Evolutionary conservation across 805 yeast genomes (phyloP).

Genomic region (Hanseniaspora clermontiae): DNA sequence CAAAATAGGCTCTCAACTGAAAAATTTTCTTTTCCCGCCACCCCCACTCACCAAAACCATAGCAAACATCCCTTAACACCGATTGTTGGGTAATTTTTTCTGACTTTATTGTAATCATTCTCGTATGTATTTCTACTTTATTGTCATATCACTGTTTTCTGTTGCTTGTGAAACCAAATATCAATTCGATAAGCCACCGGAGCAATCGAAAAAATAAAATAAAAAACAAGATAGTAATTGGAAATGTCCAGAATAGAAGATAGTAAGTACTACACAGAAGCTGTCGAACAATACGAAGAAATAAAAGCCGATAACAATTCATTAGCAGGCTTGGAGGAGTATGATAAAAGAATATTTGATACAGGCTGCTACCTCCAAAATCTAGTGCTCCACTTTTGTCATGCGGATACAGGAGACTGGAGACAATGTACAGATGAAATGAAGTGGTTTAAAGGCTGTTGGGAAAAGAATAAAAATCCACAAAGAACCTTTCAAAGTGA

Average conservation of each 20-base stretch:
- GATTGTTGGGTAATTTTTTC: background rate
- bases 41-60: background rate
- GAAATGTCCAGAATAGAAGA: constrained; percentile 6
- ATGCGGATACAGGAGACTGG: constrained; percentile 77
- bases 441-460: constrained; percentile 50
- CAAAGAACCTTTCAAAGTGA: constrained; percentile 29
- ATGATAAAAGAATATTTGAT: constrained; percentile 60
- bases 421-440: constrained; percentile 56
- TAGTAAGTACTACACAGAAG: constrained; percentile 23
- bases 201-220: background rate
- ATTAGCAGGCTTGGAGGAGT: constrained; percentile 46
- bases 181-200: background rate
- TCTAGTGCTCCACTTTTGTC: constrained; percentile 56
- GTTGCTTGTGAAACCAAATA: too few relatives aligned
- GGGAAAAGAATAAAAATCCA: constrained; percentile 46
- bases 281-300: constrained; percentile 24
- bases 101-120: too few relatives aligned
- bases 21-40: background rate
- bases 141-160: too few relatives aligned
- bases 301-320: constrained; percentile 21
- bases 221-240: background rate
- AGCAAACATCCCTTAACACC: background rate
- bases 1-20: background rate
- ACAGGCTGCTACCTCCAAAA: constrained; percentile 72
- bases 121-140: too few relatives aligned